Conservation (phyloP, 2,329 filamentous ascomycete species). For the Nothophoma quercina region DNA sequence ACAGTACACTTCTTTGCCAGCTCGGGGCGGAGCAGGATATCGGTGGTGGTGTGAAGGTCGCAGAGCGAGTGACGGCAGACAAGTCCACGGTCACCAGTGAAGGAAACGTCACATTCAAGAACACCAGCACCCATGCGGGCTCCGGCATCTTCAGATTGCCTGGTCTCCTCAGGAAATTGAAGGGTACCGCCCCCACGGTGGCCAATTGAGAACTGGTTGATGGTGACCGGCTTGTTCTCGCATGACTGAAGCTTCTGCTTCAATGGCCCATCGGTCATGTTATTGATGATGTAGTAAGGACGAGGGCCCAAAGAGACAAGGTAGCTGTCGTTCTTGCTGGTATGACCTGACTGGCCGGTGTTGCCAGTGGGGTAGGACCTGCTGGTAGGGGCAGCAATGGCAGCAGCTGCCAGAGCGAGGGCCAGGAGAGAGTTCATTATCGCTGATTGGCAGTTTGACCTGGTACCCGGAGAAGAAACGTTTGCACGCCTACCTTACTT, state of each 20-base stretch:
- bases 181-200: constrained; percentile 68
- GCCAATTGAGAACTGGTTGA: constrained; percentile 65
- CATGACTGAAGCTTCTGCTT: constrained; percentile 68
- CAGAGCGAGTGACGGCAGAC: constrained; percentile 74
- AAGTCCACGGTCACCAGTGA: constrained; percentile 70
- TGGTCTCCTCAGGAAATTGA: constrained; percentile 70
- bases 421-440: constrained; percentile 13
- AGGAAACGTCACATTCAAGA: constrained; percentile 72
- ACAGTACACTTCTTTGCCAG: constrained; percentile 70
- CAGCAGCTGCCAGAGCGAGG: constrained; percentile 18
- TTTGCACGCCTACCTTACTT: background rate
- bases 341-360: constrained; percentile 5
- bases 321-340: constrained; percentile 22
- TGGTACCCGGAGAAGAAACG: background rate
- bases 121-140: constrained; percentile 73
- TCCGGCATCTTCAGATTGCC: constrained; percentile 66
- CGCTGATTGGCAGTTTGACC: background rate
- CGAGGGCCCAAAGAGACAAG: constrained; percentile 67
- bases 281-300: constrained; percentile 69
- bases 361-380: constrained; percentile 9
- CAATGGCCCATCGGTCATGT: constrained; percentile 67
- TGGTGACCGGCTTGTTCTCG: constrained; percentile 61
- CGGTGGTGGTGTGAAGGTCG: constrained; percentile 73
- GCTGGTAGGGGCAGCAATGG: constrained; percentile 19
- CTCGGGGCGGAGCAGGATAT: constrained; percentile 68